Evolutionary conservation across 257 asterid genomes (phyloP), one percentile per base, ranked within the genome.

Genomic region (Capsicum chinense): DNA sequence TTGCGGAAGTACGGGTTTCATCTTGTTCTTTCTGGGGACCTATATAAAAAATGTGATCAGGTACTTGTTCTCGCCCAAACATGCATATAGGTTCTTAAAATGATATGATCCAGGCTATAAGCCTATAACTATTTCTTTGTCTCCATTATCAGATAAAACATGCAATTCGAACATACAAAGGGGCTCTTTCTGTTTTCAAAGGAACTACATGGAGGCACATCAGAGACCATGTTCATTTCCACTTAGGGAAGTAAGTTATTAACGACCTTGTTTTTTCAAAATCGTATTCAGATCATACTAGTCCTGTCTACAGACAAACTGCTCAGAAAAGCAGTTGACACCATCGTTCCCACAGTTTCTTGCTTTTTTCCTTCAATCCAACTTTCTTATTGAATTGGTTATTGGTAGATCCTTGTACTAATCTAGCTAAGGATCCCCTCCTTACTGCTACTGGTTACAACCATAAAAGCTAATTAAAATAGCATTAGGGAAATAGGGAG

Each of bases 1-100:
- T 80, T 93, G 69, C 93, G 97, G 86, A 97, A 97, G 88, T 95
- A 93, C 89, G 99, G 99, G 82, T 97, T 97, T 89, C 98, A 97
- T 93, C 98, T 97, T 79, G 92, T 97, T 89, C 97, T 97, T 87
- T 92, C 99, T 67, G 99, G 99, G 26, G 98, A 95, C 87, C 94
- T 95, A 87, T 97, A 97, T 93, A 91, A 90, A 92, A 93, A 93
- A 93, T 93, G 97, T 88, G 97, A 93, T 89, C 99, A 97, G 98
- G 99, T 96, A 87, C 81, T 84, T 83, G 62, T 85, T 85, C 83
- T 85, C 42, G 58, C 79, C 42, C 58, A 37, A 19, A 39, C 74
- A 56, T 84, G 86, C 85, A 69, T 59, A 71, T 48, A n/a, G 82
- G 83, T 47, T 79, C 78, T 66, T 85, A 69, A 63, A 57, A 50